Evolutionary conservation across 768 basidiomycete genomes (phyloP).

Genomic region (Mycena sanguinolenta): DNA sequence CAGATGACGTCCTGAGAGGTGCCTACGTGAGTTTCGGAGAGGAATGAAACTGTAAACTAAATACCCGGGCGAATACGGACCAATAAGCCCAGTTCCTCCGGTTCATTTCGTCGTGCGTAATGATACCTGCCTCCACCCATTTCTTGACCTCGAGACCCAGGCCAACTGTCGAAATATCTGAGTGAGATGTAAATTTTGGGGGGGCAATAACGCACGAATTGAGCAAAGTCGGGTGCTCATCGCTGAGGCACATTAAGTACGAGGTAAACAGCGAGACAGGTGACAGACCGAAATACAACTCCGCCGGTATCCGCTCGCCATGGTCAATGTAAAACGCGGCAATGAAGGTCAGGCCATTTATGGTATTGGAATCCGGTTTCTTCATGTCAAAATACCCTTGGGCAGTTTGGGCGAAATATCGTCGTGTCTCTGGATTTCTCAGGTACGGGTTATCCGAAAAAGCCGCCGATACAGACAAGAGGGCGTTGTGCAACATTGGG

Average conservation of each 20-base stretch:
- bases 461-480: constrained; percentile 44
- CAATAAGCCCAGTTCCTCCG: constrained; percentile 58
- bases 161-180: constrained; percentile 46
- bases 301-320: constrained; percentile 35
- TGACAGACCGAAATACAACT: constrained; percentile 34
- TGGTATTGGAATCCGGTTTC: constrained; percentile 37
- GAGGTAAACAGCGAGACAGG: not conserved
- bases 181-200: not conserved
- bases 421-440: constrained; percentile 31
- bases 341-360: constrained; percentile 38
- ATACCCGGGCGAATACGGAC: constrained; percentile 50
- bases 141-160: constrained; percentile 52
- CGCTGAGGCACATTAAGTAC: not conserved
- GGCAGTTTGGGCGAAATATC: constrained; percentile 33
- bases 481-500: constrained; percentile 66
- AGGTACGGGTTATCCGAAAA: constrained; percentile 39
- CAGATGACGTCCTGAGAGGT: constrained; percentile 53
- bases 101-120: constrained; percentile 50
- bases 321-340: constrained; percentile 35
- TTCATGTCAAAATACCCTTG: constrained; percentile 33
- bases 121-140: constrained; percentile 54
- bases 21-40: not conserved
- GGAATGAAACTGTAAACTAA: not conserved
- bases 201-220: constrained; percentile 15
- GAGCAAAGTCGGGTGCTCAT: constrained; percentile 28